These are phyloP conservation scores for Claviceps cyperi DNA, from an alignment of 2,329 filamentous ascomycete species.

Conservation along the genomic window DNA sequence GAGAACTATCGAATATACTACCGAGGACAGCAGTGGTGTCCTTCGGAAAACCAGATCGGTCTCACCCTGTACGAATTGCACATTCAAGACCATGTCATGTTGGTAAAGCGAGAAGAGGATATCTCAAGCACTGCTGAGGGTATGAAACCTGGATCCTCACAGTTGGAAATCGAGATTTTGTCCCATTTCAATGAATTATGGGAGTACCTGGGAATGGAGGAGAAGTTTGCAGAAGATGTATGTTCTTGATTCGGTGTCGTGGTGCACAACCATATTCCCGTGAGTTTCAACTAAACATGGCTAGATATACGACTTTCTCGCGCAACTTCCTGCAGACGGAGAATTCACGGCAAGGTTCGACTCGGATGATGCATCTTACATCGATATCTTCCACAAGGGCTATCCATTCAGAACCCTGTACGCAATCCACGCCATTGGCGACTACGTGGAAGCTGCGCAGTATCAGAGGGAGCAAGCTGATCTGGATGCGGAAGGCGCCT, in stretches of 20 bases:
- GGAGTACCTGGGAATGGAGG: slow-evolving; percentile 60
- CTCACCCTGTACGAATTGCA: slow-evolving; percentile 54
- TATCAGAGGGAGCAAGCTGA: slow-evolving; percentile 16
- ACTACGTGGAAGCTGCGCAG: slow-evolving; percentile 38
- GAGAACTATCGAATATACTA: slow-evolving; percentile 62
- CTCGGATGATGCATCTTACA: slow-evolving; percentile 34
- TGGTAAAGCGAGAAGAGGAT: slow-evolving; percentile 47
- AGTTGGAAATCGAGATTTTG: slow-evolving; percentile 65
- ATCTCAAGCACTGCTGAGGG: slow-evolving; percentile 26
- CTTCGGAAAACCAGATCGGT: slow-evolving; percentile 42
- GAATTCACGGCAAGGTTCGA: slow-evolving; percentile 46
- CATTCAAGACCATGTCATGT: slow-evolving; percentile 48
- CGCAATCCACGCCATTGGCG: slow-evolving; percentile 50
- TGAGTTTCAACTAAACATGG: slow-evolving; percentile 8
- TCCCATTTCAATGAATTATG: slow-evolving; percentile 76
- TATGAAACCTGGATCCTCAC: slow-evolving; percentile 37
- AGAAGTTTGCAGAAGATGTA: slow-evolving; percentile 54
- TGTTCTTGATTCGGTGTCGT: slow-evolving; percentile 6
- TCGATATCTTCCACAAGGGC: slow-evolving; percentile 50
- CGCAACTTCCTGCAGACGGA: slow-evolving; percentile 53
- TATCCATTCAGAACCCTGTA: slow-evolving; percentile 64
- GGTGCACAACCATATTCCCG: not conserved
- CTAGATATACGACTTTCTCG: slow-evolving; percentile 56
- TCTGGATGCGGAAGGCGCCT: slow-evolving; percentile 1
- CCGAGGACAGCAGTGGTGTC: slow-evolving; percentile 49